These are phyloP conservation scores for Kwoniella sp. DNA, from an alignment of 768 basidiomycete genomes.

Conservation along the genomic window DNA sequence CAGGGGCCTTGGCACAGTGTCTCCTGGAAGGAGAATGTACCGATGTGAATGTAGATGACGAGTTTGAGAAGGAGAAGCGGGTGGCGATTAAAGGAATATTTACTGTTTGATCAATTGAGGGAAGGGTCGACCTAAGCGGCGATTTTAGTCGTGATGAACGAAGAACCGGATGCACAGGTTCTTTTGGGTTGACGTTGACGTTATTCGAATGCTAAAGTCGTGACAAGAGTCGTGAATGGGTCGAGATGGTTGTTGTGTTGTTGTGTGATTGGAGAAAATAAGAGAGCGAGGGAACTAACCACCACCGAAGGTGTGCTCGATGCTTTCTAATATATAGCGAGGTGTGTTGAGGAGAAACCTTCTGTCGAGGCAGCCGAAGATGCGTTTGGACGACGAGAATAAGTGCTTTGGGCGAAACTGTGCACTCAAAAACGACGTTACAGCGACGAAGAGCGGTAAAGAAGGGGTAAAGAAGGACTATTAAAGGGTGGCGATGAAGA, in stretches of 20 bases:
- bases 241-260: background rate
- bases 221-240: background rate
- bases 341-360: background rate
- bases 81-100: slow-evolving; percentile 5
- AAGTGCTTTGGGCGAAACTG: background rate
- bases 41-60: background rate
- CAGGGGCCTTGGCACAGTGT: slow-evolving; percentile 21
- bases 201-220: background rate
- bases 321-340: slow-evolving; percentile 11
- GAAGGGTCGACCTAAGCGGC: background rate
- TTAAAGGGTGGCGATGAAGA: background rate
- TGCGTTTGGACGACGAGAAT: background rate
- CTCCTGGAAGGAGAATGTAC: slow-evolving; percentile 22
- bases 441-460: slow-evolving; percentile 1
- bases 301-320: slow-evolving; percentile 25
- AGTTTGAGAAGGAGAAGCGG: background rate
- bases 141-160: background rate
- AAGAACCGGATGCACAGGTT: slow-evolving; percentile 4
- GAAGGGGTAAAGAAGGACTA: slow-evolving; percentile 5
- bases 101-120: background rate
- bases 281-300: slow-evolving; percentile 14
- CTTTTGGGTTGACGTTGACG: slow-evolving; percentile 1
- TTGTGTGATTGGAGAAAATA: background rate
- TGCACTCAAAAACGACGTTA: background rate
- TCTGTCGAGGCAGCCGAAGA: background rate